Evolutionary conservation across 805 yeast species (phyloP), one percentile per base, ranked within the genome.

Genomic region (Ogataea corticis): DNA sequence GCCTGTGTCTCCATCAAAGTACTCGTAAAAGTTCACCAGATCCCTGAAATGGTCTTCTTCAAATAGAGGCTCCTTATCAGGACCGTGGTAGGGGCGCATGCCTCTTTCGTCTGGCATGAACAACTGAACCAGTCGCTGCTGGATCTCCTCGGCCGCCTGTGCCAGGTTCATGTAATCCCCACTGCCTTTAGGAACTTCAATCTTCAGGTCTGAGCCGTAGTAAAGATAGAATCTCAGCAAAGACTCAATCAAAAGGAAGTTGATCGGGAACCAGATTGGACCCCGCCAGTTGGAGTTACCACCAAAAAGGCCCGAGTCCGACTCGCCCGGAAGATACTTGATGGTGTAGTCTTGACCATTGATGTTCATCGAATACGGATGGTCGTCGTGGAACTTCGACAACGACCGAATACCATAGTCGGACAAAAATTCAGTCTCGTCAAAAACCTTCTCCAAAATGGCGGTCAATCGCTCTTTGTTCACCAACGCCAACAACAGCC

Each of bases 211-310:
- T 21, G 91, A 82, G 11, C 97, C 97, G 63, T 89, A 90, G 71
- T 89, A 90, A 59, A 90, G 71, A 65, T 83, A 88, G 65, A 88
- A 88, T 57, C 96, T 75, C 67, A 90, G 94, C 56, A 90, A 71
- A 0, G 96, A 81, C 69, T 90, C 97, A 46, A 90, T 87, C 32
- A 90, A 70, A 50, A 90, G 70, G 65, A 90, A 90, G 59, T 85
- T 90, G 11, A 87, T 87, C 16, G 97, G 96, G 74, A 90, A 89
- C 97, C 97, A 90, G 55, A 90, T 89, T 13, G 97, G 97, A 2
- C 97, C 97, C 65, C 97, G 77, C 97, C 97, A 90, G 67, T 90
- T 90, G 17, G 96, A 89, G 65, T 90, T 90, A 48, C 97, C 97
- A 41, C 97, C 97, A 75, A 90, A 90, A 79, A 91, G 79, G 4